Evolutionary conservation across 371 early-diverging fungal genomes (phyloP).

Genomic region (Thermomucor indicae-seudaticae): DNA sequence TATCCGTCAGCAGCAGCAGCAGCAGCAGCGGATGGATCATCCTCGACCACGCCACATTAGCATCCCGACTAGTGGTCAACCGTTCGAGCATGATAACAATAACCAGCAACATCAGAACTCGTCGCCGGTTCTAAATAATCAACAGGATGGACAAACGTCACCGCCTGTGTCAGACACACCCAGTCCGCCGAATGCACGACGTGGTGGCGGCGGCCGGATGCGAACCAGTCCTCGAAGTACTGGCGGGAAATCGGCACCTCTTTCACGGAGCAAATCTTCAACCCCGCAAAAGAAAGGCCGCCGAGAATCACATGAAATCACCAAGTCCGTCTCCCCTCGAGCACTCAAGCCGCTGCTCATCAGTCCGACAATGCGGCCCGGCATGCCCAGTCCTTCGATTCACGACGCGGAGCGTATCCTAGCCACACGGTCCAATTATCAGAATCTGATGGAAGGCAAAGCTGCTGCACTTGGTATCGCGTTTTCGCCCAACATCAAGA

Average conservation of each 20-base stretch:
- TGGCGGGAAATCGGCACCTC: too few species aligned
- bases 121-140: too few species aligned
- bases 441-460: slow-evolving; percentile 79
- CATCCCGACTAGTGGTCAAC: too few species aligned
- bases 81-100: too few species aligned
- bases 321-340: slow-evolving; percentile 28
- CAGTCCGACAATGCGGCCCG: slow-evolving; percentile 29
- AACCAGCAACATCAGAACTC: too few species aligned
- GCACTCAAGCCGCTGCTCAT: slow-evolving; percentile 41
- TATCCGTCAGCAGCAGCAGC: slow-evolving; percentile 7
- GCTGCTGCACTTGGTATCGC: slow-evolving; percentile 70
- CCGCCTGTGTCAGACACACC: too few species aligned
- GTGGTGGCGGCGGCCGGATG: too few species aligned
- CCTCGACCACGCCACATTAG: neutral
- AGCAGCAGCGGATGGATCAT: neutral
- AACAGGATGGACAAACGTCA: too few species aligned
- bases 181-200: too few species aligned
- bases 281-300: slow-evolving; percentile 26
- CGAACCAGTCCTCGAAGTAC: too few species aligned
- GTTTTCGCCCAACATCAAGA: slow-evolving; percentile 65
- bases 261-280: too few species aligned
- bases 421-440: slow-evolving; percentile 83
- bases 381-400: slow-evolving; percentile 3
- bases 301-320: slow-evolving; percentile 11
- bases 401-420: slow-evolving; percentile 50